Base-by-base conservation (phyloP, 306 rosid genomes). In the Lathyrus aphaca region DNA sequence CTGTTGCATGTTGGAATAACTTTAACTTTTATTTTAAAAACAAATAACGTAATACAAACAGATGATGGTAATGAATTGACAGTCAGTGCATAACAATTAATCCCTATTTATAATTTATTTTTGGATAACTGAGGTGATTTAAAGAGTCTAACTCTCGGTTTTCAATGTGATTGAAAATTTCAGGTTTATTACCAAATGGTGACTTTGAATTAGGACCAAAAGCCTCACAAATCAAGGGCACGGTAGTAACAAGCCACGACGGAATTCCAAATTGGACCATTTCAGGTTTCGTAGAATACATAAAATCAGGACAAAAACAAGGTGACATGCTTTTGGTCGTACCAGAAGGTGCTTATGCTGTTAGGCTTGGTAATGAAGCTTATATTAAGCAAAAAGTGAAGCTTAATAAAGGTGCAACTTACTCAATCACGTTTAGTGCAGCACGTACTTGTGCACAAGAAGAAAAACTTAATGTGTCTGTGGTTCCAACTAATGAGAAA, bases 391-490 rank as follows among this genome's bases (percentile, higher is more conserved):
- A 91, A 5, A 85, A 73, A 16, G 46, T 89, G 16, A 82, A 74
- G 66, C 51, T 85, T 2, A 60, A 1, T 1, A 84, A 79, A 78
- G 96, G 91, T 1, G 5, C 4, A 0, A 79, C 78, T 72, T 89
- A 91, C 69, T 78, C 97, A 10, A 35, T 87, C 15, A 91, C 96
- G 0, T 87, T 91, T 68, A 84, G 82, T n/a, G 93, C 91, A 0
- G 91, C 88, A 4, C 80, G 97, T 11, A 91, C 94, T 0, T 91
- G 97, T 15, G 96, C 91, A 19, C 97, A 91, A 55, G 96, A 89
- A 51, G 94, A 89, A 85, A 74, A 27, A 29, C 62, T 91, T n/a
- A 91, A 89, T 25, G 78, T 87, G 15, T 82, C 96, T 0, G 87
- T 89, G 10, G 71, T 17, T 0, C 91, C 94, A 23, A 85, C 71